Percentiles rank a stretch among this genome's conserved stretches.
phyloP scores from a whole-genome alignment of 345 rosid species.

The Toxicodendron radicans region DNA sequence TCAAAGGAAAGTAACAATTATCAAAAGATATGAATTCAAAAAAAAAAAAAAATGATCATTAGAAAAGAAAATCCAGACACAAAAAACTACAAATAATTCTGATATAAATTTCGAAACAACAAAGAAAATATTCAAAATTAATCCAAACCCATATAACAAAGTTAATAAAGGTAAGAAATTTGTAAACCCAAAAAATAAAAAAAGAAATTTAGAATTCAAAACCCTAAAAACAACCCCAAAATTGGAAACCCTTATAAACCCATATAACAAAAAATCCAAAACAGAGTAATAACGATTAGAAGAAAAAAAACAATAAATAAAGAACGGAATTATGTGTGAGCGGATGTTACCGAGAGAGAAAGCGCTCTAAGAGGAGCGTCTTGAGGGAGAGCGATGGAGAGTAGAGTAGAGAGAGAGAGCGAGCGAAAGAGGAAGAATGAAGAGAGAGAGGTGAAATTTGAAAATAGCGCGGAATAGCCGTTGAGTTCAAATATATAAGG shows the following conservation, averaged over 20 bases:
- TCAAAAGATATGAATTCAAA: no score
- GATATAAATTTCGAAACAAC: no score
- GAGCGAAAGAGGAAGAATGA: neutral
- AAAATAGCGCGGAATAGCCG: no score
- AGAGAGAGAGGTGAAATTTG: no score
- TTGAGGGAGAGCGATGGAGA: neutral
- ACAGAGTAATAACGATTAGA: neutral
- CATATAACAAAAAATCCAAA: no score
- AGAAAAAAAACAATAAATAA: no score
- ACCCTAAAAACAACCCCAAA: neutral
- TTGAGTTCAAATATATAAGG: no score
- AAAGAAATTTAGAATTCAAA: neutral
- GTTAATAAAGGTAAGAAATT: neutral
- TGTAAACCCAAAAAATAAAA: no score
- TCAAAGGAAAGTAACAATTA: no score
- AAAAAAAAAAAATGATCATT: neutral
- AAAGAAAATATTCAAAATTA: no score
- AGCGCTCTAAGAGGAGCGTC: neutral
- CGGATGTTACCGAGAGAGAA: neutral
- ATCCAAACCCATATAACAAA: neutral
- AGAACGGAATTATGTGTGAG: neutral
- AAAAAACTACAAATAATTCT: no score
- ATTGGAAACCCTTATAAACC: no score
- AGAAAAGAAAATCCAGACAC: slow-evolving; percentile 7
- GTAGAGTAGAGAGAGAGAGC: neutral